Evolutionary conservation across 2,329 filamentous ascomycete genomes (phyloP), one percentile per base, ranked within the genome.

Genomic region (Ophiostoma quercus): DNA sequence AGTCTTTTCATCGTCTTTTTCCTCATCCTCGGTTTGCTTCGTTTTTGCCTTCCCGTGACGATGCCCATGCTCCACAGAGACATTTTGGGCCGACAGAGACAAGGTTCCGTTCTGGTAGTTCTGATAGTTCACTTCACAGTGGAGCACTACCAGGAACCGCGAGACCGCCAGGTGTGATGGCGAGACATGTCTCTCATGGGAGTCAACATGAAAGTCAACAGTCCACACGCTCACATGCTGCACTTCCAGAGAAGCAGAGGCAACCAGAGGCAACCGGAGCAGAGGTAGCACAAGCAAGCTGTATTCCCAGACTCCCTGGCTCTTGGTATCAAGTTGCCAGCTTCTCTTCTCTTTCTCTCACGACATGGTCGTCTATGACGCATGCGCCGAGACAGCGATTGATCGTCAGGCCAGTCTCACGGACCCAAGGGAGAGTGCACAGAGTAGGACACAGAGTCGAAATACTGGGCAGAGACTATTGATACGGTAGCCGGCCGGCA

Each of bases 351-450:
- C 22, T 62, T 63, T 16, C 19, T 32, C 19, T 37, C 60, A 22
- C 29, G 6, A 37, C 29, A 11, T 32, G 43, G 19, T 47, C 3
- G 16, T 63, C 60, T 29, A 63, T 37, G 60, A 63, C 32, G 60
- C 22, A 54, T 19, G 60, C 69, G 39, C 51, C 69, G 63, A 68
- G 67, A 71, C 67, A 68, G 34, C 22, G 69, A 43, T 47, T 66
- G 67, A 47, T 70, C 66, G 66, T 37, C 66, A 60, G 22, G 51
- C 51, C 51, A 12, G 51, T 25, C 43, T 47, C 43, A 19, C 43
- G 7, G 19, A 25, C 51, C 51, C 51, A 57, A 57, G 51, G 51
- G 51, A 57, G 51, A 29, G 51, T 16, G 12, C 22, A 51, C 39
- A 51, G 5, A 51, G 51, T 22, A 22, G 51, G 9, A 25, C 22